Evolutionary conservation across 306 rosid genomes (phyloP), one percentile per base, ranked within the genome.

Genomic region (Senna siamea): DNA sequence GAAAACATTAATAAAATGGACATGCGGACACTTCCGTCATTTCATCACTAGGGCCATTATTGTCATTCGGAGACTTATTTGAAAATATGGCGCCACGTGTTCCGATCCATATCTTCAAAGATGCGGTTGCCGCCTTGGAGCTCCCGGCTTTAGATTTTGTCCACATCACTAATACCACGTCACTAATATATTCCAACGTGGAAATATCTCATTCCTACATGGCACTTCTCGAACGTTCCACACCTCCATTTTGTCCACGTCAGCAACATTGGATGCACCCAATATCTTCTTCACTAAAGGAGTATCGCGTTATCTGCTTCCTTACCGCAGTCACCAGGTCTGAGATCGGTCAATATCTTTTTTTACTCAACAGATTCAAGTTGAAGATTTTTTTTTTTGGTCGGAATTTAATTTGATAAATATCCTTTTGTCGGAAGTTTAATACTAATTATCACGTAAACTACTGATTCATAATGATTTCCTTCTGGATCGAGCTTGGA

Each of bases 161-260:
- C 90, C 92, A 78, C 75, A 75, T 81, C 85, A 79, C 35, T 77
- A 46, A 4, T 0, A 14, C 28, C 46, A 56, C 23, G 74, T 73
- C 83, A 68, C 77, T 69, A 34, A 70, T 67, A 7, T 19, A 41
- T 23, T 52, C 18, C 78, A 70, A 54, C 82, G 37, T 84, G 88
- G 87, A 87, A 91, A 89, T 87, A 89, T 87, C 93, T 85, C 4
- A 3, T 8, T 76, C 80, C 82, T 8, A 76, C 89, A 80, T 86
- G 90, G 76, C 84, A 51, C 22, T 23, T 41, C 70, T 23, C 6
- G 75, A 74, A 57, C 90, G 43, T 62, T 85, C 84, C 63, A 54
- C 83, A 58, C 85, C 91, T 73, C 74, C 85, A 52, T 51, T 84
- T 87, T 73, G 7, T 81, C 90, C 96, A 87, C 86, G 84, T 83